phyloP scores from a whole-genome alignment of 805 yeast species.

The Pichia scutulata region DNA sequence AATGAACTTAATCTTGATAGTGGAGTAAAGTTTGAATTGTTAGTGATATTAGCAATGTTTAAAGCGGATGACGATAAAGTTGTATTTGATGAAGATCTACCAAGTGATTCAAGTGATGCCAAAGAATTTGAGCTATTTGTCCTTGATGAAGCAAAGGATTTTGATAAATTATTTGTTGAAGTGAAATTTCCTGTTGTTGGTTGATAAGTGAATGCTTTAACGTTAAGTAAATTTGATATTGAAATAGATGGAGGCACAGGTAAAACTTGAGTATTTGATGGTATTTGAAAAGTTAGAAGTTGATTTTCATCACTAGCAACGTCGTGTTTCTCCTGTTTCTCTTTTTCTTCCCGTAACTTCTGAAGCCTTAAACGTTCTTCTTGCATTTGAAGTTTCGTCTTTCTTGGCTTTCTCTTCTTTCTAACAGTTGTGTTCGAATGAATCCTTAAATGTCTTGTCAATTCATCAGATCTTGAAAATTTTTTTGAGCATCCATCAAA shows the following conservation, averaged over 20 bases:
- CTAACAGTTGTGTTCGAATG: constrained; percentile 65
- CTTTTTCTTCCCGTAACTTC: background rate
- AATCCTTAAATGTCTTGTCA: constrained; percentile 65
- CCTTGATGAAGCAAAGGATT: constrained; percentile 24
- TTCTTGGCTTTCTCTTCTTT: constrained; percentile 37
- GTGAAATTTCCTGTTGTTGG: background rate
- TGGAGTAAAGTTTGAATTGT: background rate
- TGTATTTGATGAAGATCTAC: constrained; percentile 22
- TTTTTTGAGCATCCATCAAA: constrained; percentile 63
- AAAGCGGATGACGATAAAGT: constrained; percentile 18
- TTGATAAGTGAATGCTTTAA: background rate
- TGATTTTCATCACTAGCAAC: background rate
- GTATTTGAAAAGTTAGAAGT: background rate
- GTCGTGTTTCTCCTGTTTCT: background rate
- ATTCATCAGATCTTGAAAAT: constrained; percentile 65
- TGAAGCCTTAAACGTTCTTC: constrained; percentile 9
- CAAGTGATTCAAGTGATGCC: constrained; percentile 24
- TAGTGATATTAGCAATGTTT: background rate
- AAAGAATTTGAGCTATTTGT: constrained; percentile 28
- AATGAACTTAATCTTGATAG: constrained; percentile 14
- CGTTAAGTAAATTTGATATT: background rate
- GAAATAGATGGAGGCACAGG: constrained; percentile 2
- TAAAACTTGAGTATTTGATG: background rate
- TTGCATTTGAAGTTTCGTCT: constrained; percentile 13
- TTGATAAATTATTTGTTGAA: constrained; percentile 14